Conservation (phyloP, 2,329 filamentous ascomycete genomes). For the Sarocladium kiliense region DNA sequence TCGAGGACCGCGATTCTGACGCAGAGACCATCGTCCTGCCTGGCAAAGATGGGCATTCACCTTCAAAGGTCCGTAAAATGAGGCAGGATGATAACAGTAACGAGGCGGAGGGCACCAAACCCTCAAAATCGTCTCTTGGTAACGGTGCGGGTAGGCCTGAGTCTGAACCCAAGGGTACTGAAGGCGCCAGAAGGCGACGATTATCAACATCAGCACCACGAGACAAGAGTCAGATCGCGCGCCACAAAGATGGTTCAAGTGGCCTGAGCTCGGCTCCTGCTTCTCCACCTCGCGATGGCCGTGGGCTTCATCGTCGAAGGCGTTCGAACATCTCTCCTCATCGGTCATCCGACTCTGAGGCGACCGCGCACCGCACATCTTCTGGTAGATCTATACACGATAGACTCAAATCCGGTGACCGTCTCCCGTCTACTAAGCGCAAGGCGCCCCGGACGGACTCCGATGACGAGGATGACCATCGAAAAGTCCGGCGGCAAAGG, state of each 20-base stretch:
- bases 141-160: neutral
- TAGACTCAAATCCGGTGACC: constrained; percentile 42
- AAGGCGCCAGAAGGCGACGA: constrained; percentile 46
- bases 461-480: constrained; percentile 53
- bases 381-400: constrained; percentile 42
- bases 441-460: constrained; percentile 50
- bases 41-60: constrained; percentile 60
- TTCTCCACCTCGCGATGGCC: constrained; percentile 39
- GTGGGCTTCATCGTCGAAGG: constrained; percentile 2
- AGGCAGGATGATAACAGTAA: constrained; percentile 61
- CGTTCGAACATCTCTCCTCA: neutral
- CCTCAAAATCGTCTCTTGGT: neutral
- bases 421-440: constrained; percentile 43
- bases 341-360: constrained; percentile 49
- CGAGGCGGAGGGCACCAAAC: constrained; percentile 36
- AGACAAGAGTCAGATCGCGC: constrained; percentile 35
- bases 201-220: constrained; percentile 20
- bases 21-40: constrained; percentile 67
- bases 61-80: constrained; percentile 57
- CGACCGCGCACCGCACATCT: constrained; percentile 41
- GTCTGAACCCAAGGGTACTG: neutral
- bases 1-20: constrained; percentile 59
- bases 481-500: constrained; percentile 50
- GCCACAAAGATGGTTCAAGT: constrained; percentile 47
- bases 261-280: constrained; percentile 54